Conservation (phyloP, 352 stramenopile genomes). For the Pythium periplocum region DNA sequence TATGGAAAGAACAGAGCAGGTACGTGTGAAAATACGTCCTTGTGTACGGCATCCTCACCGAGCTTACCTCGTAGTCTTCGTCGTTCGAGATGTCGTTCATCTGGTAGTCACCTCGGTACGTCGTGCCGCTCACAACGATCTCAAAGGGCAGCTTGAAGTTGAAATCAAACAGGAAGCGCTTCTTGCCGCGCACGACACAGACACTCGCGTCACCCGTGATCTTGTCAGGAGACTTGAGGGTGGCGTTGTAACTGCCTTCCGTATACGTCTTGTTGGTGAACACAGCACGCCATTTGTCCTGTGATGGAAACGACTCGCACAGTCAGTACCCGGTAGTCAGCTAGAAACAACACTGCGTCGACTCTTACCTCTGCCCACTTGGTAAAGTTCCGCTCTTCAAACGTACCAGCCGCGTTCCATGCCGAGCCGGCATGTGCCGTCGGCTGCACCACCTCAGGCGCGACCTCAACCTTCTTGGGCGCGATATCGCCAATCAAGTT, state of each 20-base stretch:
- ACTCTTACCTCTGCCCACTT: constrained; percentile 65
- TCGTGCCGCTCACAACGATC: constrained; percentile 40
- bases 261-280: constrained; percentile 35
- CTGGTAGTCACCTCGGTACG: constrained; percentile 59
- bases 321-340: too few relatives aligned
- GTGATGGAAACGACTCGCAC: not conserved
- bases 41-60: too few relatives aligned
- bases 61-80: constrained; percentile 73
- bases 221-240: constrained; percentile 60
- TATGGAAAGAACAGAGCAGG: constrained; percentile 12
- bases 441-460: constrained; percentile 21
- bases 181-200: constrained; percentile 85
- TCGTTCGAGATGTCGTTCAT: constrained; percentile 88
- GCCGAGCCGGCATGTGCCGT: constrained; percentile 71
- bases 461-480: constrained; percentile 72
- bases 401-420: constrained; percentile 92
- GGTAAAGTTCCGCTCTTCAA: constrained; percentile 85
- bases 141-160: constrained; percentile 73
- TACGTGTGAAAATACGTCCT: too few relatives aligned
- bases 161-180: constrained; percentile 87
- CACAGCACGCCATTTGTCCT: constrained; percentile 57
- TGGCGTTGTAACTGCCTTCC: constrained; percentile 36
- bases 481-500: constrained; percentile 95
- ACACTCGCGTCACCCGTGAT: constrained; percentile 83
- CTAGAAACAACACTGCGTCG: too few relatives aligned